phyloP scores from a whole-genome alignment of 2,329 filamentous ascomycete species.

The Hymenotorrendiella dingleyae region DNA sequence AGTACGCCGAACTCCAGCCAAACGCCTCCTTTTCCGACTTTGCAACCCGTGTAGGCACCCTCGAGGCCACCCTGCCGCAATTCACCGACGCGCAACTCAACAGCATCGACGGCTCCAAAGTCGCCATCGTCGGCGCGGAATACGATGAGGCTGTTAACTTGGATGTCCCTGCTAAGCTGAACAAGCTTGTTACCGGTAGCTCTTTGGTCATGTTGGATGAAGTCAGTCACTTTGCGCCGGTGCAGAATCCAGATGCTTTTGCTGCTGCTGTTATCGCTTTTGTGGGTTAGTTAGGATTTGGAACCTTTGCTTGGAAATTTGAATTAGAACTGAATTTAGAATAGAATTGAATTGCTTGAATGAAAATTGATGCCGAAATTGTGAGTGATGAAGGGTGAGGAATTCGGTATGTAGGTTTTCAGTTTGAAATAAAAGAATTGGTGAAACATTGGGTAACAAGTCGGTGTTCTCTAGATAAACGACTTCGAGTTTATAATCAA shows the following conservation, averaged over 20 bases:
- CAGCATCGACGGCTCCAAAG: constrained; percentile 24
- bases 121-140: constrained; percentile 28
- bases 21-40: constrained; percentile 34
- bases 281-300: no score
- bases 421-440: no score
- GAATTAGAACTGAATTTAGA: no score
- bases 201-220: constrained; percentile 31
- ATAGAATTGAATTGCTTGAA: no score
- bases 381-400: no score
- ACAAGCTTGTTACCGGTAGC: constrained; percentile 34
- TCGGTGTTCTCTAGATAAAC: no score
- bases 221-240: constrained; percentile 39
- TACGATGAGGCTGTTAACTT: constrained; percentile 36
- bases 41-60: constrained; percentile 32
- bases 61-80: constrained; percentile 34
- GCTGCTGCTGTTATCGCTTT: constrained; percentile 1
- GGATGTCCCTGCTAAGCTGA: constrained; percentile 32
- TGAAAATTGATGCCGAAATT: no score
- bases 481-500: no score
- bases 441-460: no score
- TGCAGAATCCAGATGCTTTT: constrained; percentile 32
- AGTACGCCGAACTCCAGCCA: constrained; percentile 35
- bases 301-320: no score
- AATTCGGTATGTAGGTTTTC: no score
- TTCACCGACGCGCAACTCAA: constrained; percentile 21